Conservation (phyloP, 306 rosid species). For the Prunus salicina region DNA sequence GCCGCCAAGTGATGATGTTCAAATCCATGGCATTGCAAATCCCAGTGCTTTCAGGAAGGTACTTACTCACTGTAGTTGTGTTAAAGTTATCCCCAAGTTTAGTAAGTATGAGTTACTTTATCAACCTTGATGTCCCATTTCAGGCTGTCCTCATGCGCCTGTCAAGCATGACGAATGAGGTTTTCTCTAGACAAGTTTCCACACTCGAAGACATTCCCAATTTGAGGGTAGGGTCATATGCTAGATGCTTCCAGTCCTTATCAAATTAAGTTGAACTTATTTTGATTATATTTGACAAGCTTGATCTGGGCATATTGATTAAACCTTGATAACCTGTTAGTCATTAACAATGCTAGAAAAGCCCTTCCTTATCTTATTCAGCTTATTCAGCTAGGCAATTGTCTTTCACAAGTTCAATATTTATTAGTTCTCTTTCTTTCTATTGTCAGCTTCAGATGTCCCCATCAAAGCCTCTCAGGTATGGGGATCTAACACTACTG, state of each 20-base stretch:
- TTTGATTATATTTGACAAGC: not conserved
- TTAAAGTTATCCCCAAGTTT: not conserved
- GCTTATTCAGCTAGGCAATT: not conserved
- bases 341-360: not conserved
- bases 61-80: conserved; percentile 16
- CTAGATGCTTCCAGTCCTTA: not conserved
- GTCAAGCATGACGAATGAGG: conserved; percentile 63
- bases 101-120: conserved; percentile 13
- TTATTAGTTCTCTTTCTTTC: not conserved
- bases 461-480: conserved; percentile 58
- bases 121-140: conserved; percentile 25
- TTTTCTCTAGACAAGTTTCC: conserved; percentile 51
- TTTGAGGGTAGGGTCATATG: conserved; percentile 46
- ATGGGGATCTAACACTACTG: conserved; percentile 56
- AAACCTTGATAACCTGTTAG: not conserved
- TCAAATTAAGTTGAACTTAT: not conserved
- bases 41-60: conserved; percentile 89
- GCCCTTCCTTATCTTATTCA: not conserved
- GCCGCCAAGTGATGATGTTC: conserved; percentile 87
- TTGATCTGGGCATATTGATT: not conserved
- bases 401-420: not conserved
- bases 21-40: conserved; percentile 78
- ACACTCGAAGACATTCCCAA: conserved; percentile 49
- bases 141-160: conserved; percentile 85
- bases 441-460: conserved; percentile 43